Base-by-base conservation (phyloP, 345 rosid genomes). In the Citrus australasica region DNA sequence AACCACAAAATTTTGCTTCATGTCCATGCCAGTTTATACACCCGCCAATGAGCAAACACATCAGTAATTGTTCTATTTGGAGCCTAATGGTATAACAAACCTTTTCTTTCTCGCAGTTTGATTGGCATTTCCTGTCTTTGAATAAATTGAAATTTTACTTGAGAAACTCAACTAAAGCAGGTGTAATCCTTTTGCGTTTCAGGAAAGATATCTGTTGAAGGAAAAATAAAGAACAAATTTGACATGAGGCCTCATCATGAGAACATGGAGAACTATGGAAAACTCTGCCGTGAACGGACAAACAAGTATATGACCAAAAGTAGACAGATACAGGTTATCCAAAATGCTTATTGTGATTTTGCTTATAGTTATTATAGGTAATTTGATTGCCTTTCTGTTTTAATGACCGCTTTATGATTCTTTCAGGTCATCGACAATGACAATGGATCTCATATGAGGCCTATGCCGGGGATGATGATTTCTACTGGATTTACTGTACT, bases 201-300 rank as follows among this genome's bases (percentile, higher is more conserved):
- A 91, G 97, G 94, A 75, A 87, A 87, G 83, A 51, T 73, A 56
- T 77, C 87, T 17, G 87, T 85, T 25, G 98, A 93, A 84, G 98
- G 98, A 58, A 95, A 88, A 84, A 91, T 93, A 70, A 80, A 83
- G 55, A 86, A 92, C 85, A 93, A 93, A 76, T 93, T 95, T 82
- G 97, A 95, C 81, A 89, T 93, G 94, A 92, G 91, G 83, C 98
- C 93, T 40, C 90, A 90, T 78, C 80, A 81, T 51, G 95, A 89
- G 73, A 91, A 86, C 83, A 87, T 92, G 1, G 98, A 92, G 81
- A 86, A 85, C 81, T 92, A 95, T 71, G 90, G 95, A 59, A 91
- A 88, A 83, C 87, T 93, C 21, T 93, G 94, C 51, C 97, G 97
- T 37, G 98, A 93, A 78, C 84, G 98, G 73, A 87, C 97, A 64